Percentiles rank a stretch among this genome's conserved stretches.
These are phyloP conservation scores for Phytopythium delawarense DNA, from an alignment of 352 stramenopile genomes.

Conservation along the genomic window DNA sequence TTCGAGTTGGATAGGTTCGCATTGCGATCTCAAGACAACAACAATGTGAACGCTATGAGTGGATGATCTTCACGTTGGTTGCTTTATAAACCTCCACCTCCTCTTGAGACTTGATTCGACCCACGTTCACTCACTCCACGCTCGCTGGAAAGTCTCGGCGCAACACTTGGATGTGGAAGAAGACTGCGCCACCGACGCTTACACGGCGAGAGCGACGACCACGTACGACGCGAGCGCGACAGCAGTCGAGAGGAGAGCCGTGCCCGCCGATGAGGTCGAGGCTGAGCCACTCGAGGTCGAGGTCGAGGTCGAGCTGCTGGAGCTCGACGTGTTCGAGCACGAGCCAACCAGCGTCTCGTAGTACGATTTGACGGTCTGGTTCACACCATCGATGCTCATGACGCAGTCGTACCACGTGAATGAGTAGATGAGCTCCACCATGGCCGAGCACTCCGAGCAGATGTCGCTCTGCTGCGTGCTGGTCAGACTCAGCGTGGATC, in stretches of 20 bases:
- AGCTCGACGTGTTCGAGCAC: constrained; percentile 5
- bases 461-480: constrained; percentile 10
- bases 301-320: neutral
- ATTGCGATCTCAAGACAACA: neutral
- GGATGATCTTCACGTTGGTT: neutral
- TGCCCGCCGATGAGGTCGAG: neutral
- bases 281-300: neutral
- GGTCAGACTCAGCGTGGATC: constrained; percentile 3
- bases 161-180: neutral
- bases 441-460: constrained; percentile 13
- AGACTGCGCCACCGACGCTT: neutral
- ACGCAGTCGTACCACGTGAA: constrained; percentile 14
- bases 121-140: neutral
- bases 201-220: neutral
- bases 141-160: neutral
- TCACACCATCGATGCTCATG: constrained; percentile 13
- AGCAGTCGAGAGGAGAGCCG: neutral
- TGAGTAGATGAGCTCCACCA: constrained; percentile 9
- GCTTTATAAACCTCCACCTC: neutral
- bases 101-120: neutral
- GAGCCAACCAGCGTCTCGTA: constrained; percentile 14
- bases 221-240: neutral
- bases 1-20: too few relatives aligned
- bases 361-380: constrained; percentile 16
- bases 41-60: neutral